Conservation (phyloP, 495 filamentous ascomycete species). For the Talaromyces proteolyticus region DNA sequence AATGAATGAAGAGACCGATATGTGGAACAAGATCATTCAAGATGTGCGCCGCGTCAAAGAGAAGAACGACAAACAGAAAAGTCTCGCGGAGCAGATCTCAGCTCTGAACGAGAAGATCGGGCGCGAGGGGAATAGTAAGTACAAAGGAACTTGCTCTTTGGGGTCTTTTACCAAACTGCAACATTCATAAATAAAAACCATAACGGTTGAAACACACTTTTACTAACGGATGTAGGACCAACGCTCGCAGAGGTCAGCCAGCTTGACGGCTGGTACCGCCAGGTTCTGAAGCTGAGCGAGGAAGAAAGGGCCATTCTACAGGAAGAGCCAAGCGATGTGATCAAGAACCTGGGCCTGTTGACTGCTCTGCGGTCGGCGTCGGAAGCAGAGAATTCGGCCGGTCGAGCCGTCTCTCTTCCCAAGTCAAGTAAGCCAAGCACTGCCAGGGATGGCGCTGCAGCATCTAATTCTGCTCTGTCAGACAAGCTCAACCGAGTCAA, state of each 20-base stretch:
- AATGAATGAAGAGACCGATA: constrained; percentile 55
- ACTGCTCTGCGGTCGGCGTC: constrained; percentile 53
- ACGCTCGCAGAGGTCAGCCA: constrained; percentile 36
- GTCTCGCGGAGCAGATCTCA: constrained; percentile 45
- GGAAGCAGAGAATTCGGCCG: constrained; percentile 50
- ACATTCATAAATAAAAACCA: too few species aligned
- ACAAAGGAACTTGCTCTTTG: too few species aligned
- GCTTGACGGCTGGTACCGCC: constrained; percentile 54
- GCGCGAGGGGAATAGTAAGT: constrained; percentile 39
- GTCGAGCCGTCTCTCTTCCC: constrained; percentile 34
- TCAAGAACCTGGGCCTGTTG: constrained; percentile 55
- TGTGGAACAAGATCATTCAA: constrained; percentile 58
- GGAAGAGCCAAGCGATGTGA: constrained; percentile 52
- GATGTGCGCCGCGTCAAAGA: constrained; percentile 55
- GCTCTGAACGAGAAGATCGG: constrained; percentile 45
- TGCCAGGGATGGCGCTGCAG: constrained; percentile 65
- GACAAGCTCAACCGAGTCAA: constrained; percentile 42
- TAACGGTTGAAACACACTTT: not conserved
- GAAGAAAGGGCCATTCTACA: constrained; percentile 53
- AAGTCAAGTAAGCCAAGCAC: constrained; percentile 60
- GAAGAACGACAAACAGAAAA: constrained; percentile 50
- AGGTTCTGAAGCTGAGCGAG: constrained; percentile 57
- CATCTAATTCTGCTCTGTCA: constrained; percentile 42
- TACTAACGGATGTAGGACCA: constrained; percentile 21
- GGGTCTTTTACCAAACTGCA: too few species aligned